These are phyloP conservation scores for Diplodia intermedia DNA, from an alignment of 2,329 filamentous ascomycete species.

Conservation along the genomic window DNA sequence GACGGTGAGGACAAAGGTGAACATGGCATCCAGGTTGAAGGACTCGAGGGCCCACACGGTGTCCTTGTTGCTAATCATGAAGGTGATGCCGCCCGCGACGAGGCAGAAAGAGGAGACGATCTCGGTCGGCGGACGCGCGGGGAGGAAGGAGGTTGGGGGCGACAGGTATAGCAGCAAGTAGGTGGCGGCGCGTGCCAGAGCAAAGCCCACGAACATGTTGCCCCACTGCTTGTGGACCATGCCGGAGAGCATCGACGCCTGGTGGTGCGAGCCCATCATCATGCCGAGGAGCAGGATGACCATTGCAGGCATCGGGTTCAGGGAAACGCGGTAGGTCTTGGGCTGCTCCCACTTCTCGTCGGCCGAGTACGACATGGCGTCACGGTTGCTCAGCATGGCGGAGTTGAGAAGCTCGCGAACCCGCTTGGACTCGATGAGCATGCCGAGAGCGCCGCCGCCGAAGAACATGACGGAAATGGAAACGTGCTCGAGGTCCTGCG, in stretches of 20 bases:
- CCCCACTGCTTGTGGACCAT: constrained; percentile 98
- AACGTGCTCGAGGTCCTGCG: constrained; percentile 86
- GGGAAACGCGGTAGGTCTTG: constrained; percentile 72
- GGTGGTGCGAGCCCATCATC: constrained; percentile 95
- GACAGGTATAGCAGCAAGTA: constrained; percentile 81
- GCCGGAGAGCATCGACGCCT: constrained; percentile 79
- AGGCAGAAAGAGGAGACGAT: constrained; percentile 86
- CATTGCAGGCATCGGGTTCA: constrained; percentile 88
- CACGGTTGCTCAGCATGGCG: constrained; percentile 51
- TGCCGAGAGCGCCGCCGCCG: constrained; percentile 84
- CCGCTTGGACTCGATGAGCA: constrained; percentile 76
- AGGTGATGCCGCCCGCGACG: constrained; percentile 84
- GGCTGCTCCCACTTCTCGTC: constrained; percentile 64
- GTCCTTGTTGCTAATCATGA: constrained; percentile 87
- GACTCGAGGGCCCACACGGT: constrained; percentile 78
- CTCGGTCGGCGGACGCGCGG: constrained; percentile 87
- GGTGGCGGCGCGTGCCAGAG: constrained; percentile 77
- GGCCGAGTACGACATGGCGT: constrained; percentile 46
- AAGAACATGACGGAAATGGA: constrained; percentile 95
- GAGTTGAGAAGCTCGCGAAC: constrained; percentile 71
- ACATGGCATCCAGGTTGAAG: constrained; percentile 85
- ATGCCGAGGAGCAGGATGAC: constrained; percentile 86
- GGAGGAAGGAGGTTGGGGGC: constrained; percentile 79
- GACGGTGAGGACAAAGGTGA: constrained; percentile 87
- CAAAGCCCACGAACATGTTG: constrained; percentile 78